Conservation (phyloP, 108 stramenopile species). For the Skeletonema potamos region DNA sequence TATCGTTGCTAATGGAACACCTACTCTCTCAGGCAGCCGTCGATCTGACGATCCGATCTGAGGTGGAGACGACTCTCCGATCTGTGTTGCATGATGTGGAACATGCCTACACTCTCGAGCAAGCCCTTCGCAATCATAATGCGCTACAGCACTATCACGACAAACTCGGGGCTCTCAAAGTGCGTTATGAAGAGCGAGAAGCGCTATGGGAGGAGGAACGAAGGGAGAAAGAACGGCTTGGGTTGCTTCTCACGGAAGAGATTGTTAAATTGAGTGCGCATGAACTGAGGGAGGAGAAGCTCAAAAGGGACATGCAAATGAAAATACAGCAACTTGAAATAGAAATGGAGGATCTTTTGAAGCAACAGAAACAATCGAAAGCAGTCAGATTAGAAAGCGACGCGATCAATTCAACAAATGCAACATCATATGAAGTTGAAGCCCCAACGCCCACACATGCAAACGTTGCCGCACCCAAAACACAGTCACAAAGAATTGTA, state of each 20-base stretch:
- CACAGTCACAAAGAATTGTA: neutral
- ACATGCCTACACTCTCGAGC: conserved; percentile 30
- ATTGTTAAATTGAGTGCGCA: conserved; percentile 28
- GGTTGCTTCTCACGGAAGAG: conserved; percentile 20
- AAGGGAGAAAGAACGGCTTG: conserved; percentile 37
- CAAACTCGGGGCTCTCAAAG: conserved; percentile 9
- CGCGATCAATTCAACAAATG: neutral
- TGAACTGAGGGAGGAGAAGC: conserved; percentile 25
- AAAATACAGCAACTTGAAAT: conserved; percentile 8
- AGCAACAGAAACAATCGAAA: neutral
- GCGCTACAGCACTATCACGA: conserved; percentile 14
- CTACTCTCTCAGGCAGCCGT: conserved; percentile 35
- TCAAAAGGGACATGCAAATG: conserved; percentile 14
- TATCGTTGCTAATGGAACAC: conserved; percentile 12
- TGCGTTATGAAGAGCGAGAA: conserved; percentile 22
- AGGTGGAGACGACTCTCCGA: conserved; percentile 31
- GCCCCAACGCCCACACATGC: neutral
- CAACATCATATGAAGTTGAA: neutral
- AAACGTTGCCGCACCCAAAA: neutral
- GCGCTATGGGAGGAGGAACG: conserved; percentile 30
- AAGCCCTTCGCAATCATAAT: conserved; percentile 17
- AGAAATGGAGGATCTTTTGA: neutral
- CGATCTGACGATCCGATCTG: conserved; percentile 36
- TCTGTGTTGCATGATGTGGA: conserved; percentile 45
- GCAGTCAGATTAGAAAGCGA: neutral